Conservation (phyloP, 306 rosid genomes). For the Castanea crenata region DNA sequence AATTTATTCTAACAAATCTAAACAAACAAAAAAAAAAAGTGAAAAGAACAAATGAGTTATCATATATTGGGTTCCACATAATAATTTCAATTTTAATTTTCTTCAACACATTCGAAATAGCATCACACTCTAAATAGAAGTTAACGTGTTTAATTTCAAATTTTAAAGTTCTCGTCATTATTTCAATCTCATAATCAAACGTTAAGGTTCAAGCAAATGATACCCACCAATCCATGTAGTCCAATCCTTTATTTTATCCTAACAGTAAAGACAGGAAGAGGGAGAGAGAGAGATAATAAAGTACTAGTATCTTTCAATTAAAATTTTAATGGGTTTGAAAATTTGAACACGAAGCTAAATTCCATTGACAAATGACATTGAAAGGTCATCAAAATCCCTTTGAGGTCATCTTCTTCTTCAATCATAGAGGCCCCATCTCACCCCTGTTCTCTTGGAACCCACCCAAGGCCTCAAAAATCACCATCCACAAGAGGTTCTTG, state of each 20-base stretch:
- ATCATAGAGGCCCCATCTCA: not conserved
- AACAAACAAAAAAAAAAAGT: too few relatives aligned
- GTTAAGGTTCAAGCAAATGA: not conserved
- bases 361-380: slow-evolving; percentile 3
- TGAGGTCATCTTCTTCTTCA: slow-evolving; percentile 23
- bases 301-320: not conserved
- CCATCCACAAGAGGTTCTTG: slow-evolving; percentile 34
- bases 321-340: not conserved
- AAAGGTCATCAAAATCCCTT: slow-evolving; percentile 20
- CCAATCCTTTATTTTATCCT: not conserved
- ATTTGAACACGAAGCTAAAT: slow-evolving; percentile 17
- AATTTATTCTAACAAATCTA: too few relatives aligned
- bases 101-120: not conserved
- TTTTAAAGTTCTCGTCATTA: not conserved
- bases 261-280: not conserved
- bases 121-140: not conserved
- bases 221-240: not conserved
- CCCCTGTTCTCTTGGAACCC: slow-evolving; percentile 17
- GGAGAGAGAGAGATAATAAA: not conserved
- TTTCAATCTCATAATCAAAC: not conserved
- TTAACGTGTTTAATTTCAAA: not conserved
- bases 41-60: too few relatives aligned
- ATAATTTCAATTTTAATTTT: not conserved
- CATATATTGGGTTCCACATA: too few relatives aligned
- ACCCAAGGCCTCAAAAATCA: slow-evolving; percentile 11